Evolutionary conservation across 2,329 filamentous ascomycete species (phyloP), one percentile per base, ranked within the genome.

Genomic region (Alternaria conjuncta): DNA sequence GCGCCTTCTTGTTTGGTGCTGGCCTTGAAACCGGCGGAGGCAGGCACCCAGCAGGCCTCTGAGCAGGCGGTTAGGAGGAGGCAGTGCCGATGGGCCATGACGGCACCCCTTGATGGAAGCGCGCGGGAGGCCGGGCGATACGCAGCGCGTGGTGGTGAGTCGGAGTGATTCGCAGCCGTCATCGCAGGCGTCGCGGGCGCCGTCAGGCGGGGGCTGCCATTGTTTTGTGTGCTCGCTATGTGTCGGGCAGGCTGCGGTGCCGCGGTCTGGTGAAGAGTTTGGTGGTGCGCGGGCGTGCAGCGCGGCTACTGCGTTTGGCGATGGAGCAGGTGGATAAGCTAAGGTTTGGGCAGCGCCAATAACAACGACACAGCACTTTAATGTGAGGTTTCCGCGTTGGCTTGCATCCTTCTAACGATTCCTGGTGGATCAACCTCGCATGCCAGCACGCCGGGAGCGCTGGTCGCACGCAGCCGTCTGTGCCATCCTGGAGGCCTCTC

Each of bases 111-210:
- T 21, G 54, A n/a, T 58, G 66, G 57, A 70, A 68, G 70, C 70
- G 69, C 70, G 69, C 70, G 71, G 71, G 66, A 66, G 55, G 41
- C 45, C 61, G 66, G 71, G 71, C 71, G 71, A 72, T 71, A 74
- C 70, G 70, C 69, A 71, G 67, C 60, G 56, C 28, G 46, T 32
- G 41, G 25, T 30, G 67, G 21, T 28, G 57, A 49, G 13, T 32
- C 11, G 51, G 4, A 23, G 36, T 32, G 59, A 36, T 49, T 36
- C n/a, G 55, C 50, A 57, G 21, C 15, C 12, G 53, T 4, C 36
- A 41, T 44, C 6, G 32, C 32, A 20, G 36, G 47, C 21, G 28
- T 50, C 30, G 43, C 25, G 10, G 32, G 21, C 11, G 36, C 23
- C 21, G 28, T 50, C 30, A 28, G 45, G 26, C 44, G n/a, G 44